Conservation (phyloP, 352 stramenopile species). For the Pythium phragmiticola region DNA sequence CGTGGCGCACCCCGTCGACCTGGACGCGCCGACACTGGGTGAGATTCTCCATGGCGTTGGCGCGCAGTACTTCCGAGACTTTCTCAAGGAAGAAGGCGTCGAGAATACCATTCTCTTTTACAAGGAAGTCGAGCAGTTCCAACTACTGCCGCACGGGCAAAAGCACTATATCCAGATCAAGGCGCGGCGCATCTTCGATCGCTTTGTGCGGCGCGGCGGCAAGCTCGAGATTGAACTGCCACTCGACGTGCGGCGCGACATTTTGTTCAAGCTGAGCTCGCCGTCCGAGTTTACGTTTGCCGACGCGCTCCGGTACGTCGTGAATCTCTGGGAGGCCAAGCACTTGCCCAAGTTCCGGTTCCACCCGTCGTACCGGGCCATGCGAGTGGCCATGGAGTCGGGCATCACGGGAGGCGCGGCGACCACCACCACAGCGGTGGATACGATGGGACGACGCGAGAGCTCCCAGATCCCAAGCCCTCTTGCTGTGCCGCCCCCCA, state of each 20-base stretch:
- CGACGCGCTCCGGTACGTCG: constrained; percentile 53
- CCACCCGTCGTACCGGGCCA: constrained; percentile 40
- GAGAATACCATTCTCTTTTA: constrained; percentile 70
- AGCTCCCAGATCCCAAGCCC: no score
- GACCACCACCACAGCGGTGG: not conserved
- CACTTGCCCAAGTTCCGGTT: constrained; percentile 43
- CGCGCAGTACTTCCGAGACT: constrained; percentile 57
- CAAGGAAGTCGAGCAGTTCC: constrained; percentile 73
- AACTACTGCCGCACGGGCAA: constrained; percentile 63
- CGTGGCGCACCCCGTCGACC: not conserved
- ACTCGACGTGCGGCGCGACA: constrained; percentile 56
- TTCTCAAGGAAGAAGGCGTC: constrained; percentile 45
- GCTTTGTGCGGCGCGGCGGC: constrained; percentile 57
- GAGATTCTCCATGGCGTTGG: constrained; percentile 52
- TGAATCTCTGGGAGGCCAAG: constrained; percentile 52
- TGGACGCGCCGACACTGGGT: constrained; percentile 8
- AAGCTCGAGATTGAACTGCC: constrained; percentile 66
- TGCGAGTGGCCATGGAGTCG: constrained; percentile 28
- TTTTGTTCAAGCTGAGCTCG: constrained; percentile 58
- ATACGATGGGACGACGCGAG: no score
- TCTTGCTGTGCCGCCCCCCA: no score
- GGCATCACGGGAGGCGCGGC: no score
- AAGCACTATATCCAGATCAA: constrained; percentile 74
- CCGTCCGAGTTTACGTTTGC: constrained; percentile 62
- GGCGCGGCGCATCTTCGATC: constrained; percentile 69